phyloP scores from a whole-genome alignment of 2,329 filamentous ascomycete species.

The Chalaropsis ovoidea region DNA sequence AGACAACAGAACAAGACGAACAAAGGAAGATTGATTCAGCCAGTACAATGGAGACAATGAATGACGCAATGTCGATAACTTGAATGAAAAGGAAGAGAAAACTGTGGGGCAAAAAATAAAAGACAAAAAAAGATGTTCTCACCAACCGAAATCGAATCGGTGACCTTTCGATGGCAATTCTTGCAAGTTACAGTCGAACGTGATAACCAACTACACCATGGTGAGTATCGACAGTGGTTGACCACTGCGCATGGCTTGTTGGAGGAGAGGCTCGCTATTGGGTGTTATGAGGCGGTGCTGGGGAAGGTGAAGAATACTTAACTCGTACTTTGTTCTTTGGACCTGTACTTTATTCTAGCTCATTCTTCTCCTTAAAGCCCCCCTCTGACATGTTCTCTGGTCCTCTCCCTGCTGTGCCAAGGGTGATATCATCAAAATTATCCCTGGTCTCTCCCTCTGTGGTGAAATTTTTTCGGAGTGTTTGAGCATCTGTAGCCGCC shows the following conservation, averaged over 20 bases:
- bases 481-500: not conserved
- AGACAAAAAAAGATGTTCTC: conserved; percentile 15
- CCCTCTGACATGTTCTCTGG: no score
- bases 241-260: conserved; percentile 22
- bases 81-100: not conserved
- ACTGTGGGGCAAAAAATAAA: not conserved
- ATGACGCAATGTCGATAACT: conserved; percentile 2
- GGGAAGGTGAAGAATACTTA: no score
- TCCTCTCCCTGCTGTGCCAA: no score
- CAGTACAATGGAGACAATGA: not conserved
- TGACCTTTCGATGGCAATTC: conserved; percentile 24
- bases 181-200: conserved; percentile 25
- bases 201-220: conserved; percentile 26
- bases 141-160: conserved; percentile 25
- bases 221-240: conserved; percentile 24
- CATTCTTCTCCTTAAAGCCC: no score
- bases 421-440: no score
- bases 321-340: no score
- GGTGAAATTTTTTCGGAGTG: no score
- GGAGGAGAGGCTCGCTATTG: not conserved
- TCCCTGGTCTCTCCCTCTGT: no score
- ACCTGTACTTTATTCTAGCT: no score
- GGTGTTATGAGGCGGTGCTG: not conserved
- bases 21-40: no score
- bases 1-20: not conserved